These are phyloP conservation scores for Cantharellus cinnabarinus DNA, from an alignment of 768 basidiomycete genomes.

Conservation along the genomic window DNA sequence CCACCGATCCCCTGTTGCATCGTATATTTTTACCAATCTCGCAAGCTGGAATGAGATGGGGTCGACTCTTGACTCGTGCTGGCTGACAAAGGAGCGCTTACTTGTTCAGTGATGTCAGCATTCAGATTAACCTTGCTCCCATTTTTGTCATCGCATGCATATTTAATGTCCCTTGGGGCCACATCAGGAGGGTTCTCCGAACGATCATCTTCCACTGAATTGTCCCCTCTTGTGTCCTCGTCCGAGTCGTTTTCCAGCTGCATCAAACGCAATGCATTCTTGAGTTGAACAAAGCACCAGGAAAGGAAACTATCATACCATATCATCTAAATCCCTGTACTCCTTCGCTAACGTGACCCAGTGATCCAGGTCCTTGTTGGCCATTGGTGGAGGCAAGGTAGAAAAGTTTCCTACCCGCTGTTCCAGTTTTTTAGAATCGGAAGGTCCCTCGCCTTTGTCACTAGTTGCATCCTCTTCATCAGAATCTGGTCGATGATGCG, in stretches of 20 bases:
- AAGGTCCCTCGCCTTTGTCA: not conserved
- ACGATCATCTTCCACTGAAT: not conserved
- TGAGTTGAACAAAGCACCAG: not conserved
- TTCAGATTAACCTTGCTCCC: slow-evolving; percentile 23
- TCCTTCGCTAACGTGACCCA: not conserved
- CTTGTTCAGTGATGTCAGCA: slow-evolving; percentile 59
- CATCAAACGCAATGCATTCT: not conserved
- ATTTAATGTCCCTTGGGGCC: not conserved
- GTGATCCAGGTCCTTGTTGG: not conserved
- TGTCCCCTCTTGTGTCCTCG: not conserved
- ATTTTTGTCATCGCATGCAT: slow-evolving; percentile 2
- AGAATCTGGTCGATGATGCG: no score
- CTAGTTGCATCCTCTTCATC: no score
- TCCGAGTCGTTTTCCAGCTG: not conserved
- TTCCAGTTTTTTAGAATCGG: not conserved
- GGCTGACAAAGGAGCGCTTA: slow-evolving; percentile 9
- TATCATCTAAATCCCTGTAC: not conserved
- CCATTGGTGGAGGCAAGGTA: no score
- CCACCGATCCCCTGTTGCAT: slow-evolving; percentile 46
- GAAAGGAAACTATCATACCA: not conserved
- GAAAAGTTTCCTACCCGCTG: no score
- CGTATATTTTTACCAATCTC: slow-evolving; percentile 41
- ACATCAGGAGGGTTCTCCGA: not conserved
- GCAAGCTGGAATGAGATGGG: not conserved
- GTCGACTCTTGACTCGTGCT: not conserved